A percentile compares a stretch with the other conserved stretches of the same genome.
phyloP scores from a whole-genome alignment of 306 rosid genomes.

The Betula pendula region DNA sequence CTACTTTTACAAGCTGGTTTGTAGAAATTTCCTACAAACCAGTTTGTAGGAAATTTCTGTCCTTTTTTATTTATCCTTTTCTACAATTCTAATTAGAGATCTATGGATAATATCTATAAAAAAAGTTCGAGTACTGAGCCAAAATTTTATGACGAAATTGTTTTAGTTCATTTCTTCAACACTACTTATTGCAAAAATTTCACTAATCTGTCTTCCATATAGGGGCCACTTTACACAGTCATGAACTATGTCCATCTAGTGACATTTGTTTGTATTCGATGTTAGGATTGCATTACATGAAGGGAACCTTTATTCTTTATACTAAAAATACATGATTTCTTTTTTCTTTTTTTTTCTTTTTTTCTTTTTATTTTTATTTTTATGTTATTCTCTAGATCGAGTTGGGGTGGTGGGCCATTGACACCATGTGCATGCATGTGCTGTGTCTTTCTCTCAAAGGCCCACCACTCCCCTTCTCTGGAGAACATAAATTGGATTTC shows the following conservation, averaged over 20 bases:
- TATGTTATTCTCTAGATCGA: slow-evolving; percentile 50
- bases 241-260: slow-evolving; percentile 38
- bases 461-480: slow-evolving; percentile 64
- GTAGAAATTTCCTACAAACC: too few species aligned
- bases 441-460: slow-evolving; percentile 69
- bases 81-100: neutral
- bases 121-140: too few species aligned
- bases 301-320: slow-evolving; percentile 48
- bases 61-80: too few species aligned
- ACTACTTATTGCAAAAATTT: slow-evolving; percentile 9
- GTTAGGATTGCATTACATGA: slow-evolving; percentile 66
- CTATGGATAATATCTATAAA: neutral
- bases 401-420: slow-evolving; percentile 71
- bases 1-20: too few species aligned
- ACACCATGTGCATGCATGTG: slow-evolving; percentile 98
- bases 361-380: slow-evolving; percentile 20
- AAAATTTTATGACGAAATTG: neutral
- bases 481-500: slow-evolving; percentile 67
- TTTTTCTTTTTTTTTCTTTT: slow-evolving; percentile 25
- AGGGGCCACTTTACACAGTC: slow-evolving; percentile 42
- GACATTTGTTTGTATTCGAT: slow-evolving; percentile 56
- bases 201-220: neutral
- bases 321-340: slow-evolving; percentile 12
- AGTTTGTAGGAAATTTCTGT: too few species aligned
- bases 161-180: too few species aligned